phyloP scores from a whole-genome alignment of 106 monocot genomes.

The Dendrobium nobile region DNA sequence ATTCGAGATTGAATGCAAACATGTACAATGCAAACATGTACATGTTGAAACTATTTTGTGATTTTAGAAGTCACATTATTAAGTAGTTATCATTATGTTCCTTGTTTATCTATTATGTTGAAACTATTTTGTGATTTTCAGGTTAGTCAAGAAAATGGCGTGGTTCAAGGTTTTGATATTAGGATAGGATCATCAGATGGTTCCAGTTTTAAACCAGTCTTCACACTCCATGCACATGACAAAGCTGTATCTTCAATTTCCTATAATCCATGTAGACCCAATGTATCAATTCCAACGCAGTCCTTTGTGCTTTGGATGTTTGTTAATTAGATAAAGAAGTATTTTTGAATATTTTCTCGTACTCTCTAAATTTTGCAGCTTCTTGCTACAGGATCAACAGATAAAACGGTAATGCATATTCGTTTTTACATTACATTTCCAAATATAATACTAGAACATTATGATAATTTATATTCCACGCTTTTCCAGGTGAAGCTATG shows the following conservation, averaged over 20 bases:
- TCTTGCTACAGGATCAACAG: conserved; percentile 80
- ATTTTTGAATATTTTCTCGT: background rate
- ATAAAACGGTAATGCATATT: conserved; percentile 64
- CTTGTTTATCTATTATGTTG: background rate
- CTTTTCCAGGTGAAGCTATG: conserved; percentile 83
- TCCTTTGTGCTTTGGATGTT: background rate
- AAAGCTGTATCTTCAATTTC: conserved; percentile 71
- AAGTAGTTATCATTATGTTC: background rate
- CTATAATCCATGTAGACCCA: conserved; percentile 49
- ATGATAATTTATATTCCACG: background rate
- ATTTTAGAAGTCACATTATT: background rate
- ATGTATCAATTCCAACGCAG: conserved; percentile 29
- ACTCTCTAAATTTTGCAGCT: conserved; percentile 46
- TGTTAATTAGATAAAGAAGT: background rate
- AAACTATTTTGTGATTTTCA: conserved; percentile 18
- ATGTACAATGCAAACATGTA: no score
- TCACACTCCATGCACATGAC: conserved; percentile 87
- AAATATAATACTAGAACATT: conserved; percentile 2
- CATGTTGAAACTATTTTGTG: no score
- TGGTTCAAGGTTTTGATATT: conserved; percentile 88
- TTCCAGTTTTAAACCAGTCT: conserved; percentile 36
- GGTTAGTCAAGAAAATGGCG: conserved; percentile 90
- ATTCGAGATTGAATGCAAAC: no score
- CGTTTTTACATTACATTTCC: background rate
- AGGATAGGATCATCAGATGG: conserved; percentile 37